A percentile compares a stretch with the other conserved stretches of the same genome.
These are phyloP conservation scores for Castanea crenata DNA, from an alignment of 306 rosid genomes.

Conservation along the genomic window DNA sequence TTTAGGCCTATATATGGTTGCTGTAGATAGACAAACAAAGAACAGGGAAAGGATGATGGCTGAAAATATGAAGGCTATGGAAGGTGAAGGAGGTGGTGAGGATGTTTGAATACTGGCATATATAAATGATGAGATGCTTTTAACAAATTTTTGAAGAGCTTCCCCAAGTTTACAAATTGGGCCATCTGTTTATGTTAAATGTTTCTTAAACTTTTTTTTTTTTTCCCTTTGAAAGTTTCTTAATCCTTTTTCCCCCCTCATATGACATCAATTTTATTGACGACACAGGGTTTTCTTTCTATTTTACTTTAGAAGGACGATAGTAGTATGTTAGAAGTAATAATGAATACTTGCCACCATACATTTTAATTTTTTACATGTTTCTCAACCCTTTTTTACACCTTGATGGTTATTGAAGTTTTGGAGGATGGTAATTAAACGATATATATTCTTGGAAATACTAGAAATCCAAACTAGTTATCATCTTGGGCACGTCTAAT, in stretches of 20 bases:
- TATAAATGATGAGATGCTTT: not conserved
- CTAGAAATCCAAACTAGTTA: too few relatives aligned
- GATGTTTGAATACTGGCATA: constrained; percentile 15
- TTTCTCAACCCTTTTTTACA: not conserved
- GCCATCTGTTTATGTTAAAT: not conserved
- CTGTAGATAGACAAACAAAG: constrained; percentile 38
- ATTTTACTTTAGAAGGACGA: not conserved
- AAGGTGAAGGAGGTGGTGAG: constrained; percentile 14
- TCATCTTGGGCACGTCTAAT: too few relatives aligned
- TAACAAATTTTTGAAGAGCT: not conserved
- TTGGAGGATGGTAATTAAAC: too few relatives aligned
- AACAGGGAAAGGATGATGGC: constrained; percentile 39
- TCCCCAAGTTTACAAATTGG: not conserved
- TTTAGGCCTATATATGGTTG: constrained; percentile 45
- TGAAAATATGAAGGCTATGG: constrained; percentile 27
- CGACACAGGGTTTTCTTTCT: not conserved
- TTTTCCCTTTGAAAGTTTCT: not conserved
- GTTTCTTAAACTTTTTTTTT: not conserved
- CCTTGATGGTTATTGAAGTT: too few relatives aligned
- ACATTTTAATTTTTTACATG: not conserved
- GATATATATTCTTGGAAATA: too few relatives aligned
- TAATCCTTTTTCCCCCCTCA: not conserved
- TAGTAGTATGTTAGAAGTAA: not conserved
- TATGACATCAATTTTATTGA: too few relatives aligned
- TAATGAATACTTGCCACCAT: not conserved